Conservation (phyloP, 140 eudicot genomes). For the Bidens hawaiensis region DNA sequence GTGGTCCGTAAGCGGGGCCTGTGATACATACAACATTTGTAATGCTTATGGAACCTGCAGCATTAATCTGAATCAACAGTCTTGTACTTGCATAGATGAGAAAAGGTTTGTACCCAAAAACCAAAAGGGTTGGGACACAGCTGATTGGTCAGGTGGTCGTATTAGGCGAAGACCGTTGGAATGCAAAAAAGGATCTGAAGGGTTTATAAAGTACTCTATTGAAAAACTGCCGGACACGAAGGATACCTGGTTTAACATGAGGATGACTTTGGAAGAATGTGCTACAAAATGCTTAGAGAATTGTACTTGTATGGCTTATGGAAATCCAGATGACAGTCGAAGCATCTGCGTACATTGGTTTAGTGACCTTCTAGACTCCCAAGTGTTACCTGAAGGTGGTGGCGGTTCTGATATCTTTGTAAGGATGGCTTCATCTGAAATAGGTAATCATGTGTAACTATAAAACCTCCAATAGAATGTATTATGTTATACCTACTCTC, state of each 20-base stretch:
- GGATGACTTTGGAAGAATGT: no score
- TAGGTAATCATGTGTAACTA: slow-evolving; percentile 7
- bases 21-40: no score
- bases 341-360: slow-evolving; percentile 36
- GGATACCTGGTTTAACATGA: no score
- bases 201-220: slow-evolving; percentile 21
- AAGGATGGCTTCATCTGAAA: slow-evolving; percentile 31
- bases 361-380: slow-evolving; percentile 22
- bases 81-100: slow-evolving; percentile 28
- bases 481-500: neutral
- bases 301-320: slow-evolving; percentile 32
- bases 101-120: slow-evolving; percentile 24
- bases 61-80: neutral
- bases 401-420: slow-evolving; percentile 41
- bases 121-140: slow-evolving; percentile 26
- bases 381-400: slow-evolving; percentile 5
- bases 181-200: slow-evolving; percentile 23
- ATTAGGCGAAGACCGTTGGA: slow-evolving; percentile 16
- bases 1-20: slow-evolving; percentile 26
- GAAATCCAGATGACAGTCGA: slow-evolving; percentile 16
- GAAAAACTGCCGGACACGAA: slow-evolving; percentile 34
- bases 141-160: slow-evolving; percentile 44
- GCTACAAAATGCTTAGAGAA: no score
- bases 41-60: slow-evolving; percentile 32
- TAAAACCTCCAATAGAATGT: no score